Evolutionary conservation across 495 filamentous ascomycete species (phyloP).

Genomic region (Penicillium herquei): DNA sequence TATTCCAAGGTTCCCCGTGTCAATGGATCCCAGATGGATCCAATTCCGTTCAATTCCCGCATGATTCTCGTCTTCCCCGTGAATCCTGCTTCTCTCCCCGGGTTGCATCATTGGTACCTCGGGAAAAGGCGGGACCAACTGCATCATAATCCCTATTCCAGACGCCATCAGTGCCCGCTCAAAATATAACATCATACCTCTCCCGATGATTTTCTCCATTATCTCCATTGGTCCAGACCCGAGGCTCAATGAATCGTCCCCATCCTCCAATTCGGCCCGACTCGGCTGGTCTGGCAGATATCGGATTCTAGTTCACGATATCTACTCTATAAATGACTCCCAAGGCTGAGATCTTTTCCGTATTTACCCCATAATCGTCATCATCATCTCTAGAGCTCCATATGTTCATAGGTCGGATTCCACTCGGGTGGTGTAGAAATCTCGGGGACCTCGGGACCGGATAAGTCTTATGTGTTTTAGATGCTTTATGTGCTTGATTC

Average conservation of each 20-base stretch:
- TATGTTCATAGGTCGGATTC: no score
- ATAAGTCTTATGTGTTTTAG: no score
- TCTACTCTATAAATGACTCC: not conserved
- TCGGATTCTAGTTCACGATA: not conserved
- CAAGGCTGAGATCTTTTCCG: constrained; percentile 28
- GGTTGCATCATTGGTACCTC: constrained; percentile 1
- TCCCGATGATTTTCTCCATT: not conserved
- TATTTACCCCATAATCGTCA: no score
- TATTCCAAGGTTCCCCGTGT: no score
- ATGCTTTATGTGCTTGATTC: not conserved
- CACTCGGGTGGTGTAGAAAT: no score
- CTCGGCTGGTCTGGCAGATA: constrained; percentile 4
- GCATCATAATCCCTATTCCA: no score
- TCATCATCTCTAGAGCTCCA: no score
- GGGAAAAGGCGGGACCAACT: constrained; percentile 19
- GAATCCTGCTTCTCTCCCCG: constrained; percentile 1
- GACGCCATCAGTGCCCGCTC: not conserved
- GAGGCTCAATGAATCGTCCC: constrained; percentile 3
- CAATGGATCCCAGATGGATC: no score
- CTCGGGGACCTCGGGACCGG: no score
- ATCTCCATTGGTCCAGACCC: constrained; percentile 4
- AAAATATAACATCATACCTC: not conserved
- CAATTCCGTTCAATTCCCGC: constrained; percentile 10
- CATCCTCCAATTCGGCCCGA: constrained; percentile 18
- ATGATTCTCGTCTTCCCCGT: constrained; percentile 19